Base-by-base conservation (phyloP, 805 yeast species). In the Citeromyces nyonsensis region DNA sequence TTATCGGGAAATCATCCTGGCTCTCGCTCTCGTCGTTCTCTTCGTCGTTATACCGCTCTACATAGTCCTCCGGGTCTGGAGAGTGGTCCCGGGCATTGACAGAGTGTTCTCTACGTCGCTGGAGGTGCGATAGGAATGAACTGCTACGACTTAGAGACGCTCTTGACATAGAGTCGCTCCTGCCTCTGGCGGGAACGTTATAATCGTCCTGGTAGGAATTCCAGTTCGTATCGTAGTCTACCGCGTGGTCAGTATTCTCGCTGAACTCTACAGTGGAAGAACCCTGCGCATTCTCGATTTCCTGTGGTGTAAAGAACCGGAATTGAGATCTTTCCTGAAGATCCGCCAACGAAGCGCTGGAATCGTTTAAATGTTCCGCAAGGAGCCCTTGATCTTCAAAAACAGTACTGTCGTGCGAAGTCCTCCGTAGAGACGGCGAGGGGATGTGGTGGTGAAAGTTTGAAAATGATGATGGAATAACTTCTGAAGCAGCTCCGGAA, bases 231-330 rank as follows among this genome's bases (percentile, higher is more conserved):
- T 80, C 77, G 44, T 74, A 80, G 47, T 80, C 91, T 14, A 79
- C 68, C 1, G 68, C 65, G 24, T 64, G 60, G 24, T 54, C 58
- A 9, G 35, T 38, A 10, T 33, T 25, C 10, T 35, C 35, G 2
- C 66, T 61, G 42, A 69, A 66, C 38, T 74, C 81, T 41, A 77
- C 48, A 2, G 88, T 77, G 2, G 95, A 81, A 1, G 88, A 59
- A 30, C 95, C 95, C 34, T 81, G 91, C 1, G 97, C 96, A 32
- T 66, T 61, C 44, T 79, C 86, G 30, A 88, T 76, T 41, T 84
- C 91, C 35, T 80, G 83, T 4, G 78, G 62, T 8, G 88, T 73
- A 53, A 88, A 88, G 49, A 86, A 88, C 38, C 73, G 68, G 57
- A 91, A 88, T 35, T 74, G 61, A 10, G 59, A 48, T 11, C 57